Evolutionary conservation across 2,329 filamentous ascomycete genomes (phyloP), one percentile per base, ranked within the genome.

Genomic region (Sordariomycetes sp.): DNA sequence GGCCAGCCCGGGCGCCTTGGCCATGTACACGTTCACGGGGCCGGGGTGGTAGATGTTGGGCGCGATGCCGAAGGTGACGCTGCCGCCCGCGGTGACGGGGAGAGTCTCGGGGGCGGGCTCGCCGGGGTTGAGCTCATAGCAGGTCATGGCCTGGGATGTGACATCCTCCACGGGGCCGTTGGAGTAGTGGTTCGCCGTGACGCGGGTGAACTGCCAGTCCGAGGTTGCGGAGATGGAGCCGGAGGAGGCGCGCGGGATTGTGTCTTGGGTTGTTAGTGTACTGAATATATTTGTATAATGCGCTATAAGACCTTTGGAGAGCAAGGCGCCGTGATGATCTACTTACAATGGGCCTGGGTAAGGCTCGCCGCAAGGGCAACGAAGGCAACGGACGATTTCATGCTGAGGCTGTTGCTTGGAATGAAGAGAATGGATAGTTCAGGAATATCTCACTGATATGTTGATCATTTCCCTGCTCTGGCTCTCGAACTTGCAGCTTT

Each of bases 101-200:
- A 71, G 46, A 1, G 55, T 59, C 9, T 54, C 53, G 15, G 66
- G 65, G 12, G 66, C 66, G 8, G 59, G 54, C 32, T 54, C 58
- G 25, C 63, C 61, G 4, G 58, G 44, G 8, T 48, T 49, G 8
- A 61, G 51, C 45, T 70, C 61, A 48, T 67, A 71, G 56, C 67
- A 72, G n/a, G 64, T 64, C 53, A 71, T 66, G 37, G 63, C 58
- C 2, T 57, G 43, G 25, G 62, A 65, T 31, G 46, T 57, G 20
- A 71, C 66, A 39, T 66, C 56, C 4, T 63, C 64, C 23, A 71
- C 65, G 39, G 64, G 64, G 2, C 58, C 61, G 42, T 70, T 69
- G 48, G 50, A 57, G 46, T 71, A 63, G 48, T 56, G 69, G 51
- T 70, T 70, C 31, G 61, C 57, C 8, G 66, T 68, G 43, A 62